Evolutionary conservation across 768 basidiomycete species (phyloP).

Genomic region (Auriscalpium microsporum): DNA sequence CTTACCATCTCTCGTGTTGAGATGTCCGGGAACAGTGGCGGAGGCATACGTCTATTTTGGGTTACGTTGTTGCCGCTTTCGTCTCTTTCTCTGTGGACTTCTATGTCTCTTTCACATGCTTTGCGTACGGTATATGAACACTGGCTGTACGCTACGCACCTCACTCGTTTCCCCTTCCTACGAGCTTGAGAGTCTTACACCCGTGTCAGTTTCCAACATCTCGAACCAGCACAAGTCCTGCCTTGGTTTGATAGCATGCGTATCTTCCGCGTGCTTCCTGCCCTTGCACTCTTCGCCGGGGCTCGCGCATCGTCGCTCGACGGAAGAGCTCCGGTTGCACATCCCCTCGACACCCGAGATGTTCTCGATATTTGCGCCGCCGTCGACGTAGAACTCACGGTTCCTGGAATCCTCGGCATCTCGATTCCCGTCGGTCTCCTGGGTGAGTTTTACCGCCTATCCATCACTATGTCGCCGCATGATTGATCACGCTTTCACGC

Average conservation of each 20-base stretch:
- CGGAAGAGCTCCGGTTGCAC: neutral
- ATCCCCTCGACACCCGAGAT: slow-evolving; percentile 4
- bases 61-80: too few species aligned
- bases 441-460: slow-evolving; percentile 16
- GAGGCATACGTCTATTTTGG: too few species aligned
- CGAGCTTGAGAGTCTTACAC: too few species aligned
- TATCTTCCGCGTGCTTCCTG: neutral
- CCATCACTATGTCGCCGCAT: neutral
- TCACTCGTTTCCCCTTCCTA: too few species aligned
- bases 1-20: too few species aligned
- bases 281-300: slow-evolving; percentile 1
- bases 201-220: too few species aligned
- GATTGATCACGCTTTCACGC: neutral
- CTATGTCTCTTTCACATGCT: too few species aligned
- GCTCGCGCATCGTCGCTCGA: slow-evolving; percentile 4
- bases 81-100: too few species aligned
- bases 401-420: slow-evolving; percentile 19
- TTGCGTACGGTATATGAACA: too few species aligned
- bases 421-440: slow-evolving; percentile 21
- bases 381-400: slow-evolving; percentile 25
- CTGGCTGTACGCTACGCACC: too few species aligned
- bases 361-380: slow-evolving; percentile 34
- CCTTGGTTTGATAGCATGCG: neutral
- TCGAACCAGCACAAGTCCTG: neutral
- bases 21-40: too few species aligned